Evolutionary conservation across 2,329 filamentous ascomycete species (phyloP).

Genomic region (Thelonectria rubi): DNA sequence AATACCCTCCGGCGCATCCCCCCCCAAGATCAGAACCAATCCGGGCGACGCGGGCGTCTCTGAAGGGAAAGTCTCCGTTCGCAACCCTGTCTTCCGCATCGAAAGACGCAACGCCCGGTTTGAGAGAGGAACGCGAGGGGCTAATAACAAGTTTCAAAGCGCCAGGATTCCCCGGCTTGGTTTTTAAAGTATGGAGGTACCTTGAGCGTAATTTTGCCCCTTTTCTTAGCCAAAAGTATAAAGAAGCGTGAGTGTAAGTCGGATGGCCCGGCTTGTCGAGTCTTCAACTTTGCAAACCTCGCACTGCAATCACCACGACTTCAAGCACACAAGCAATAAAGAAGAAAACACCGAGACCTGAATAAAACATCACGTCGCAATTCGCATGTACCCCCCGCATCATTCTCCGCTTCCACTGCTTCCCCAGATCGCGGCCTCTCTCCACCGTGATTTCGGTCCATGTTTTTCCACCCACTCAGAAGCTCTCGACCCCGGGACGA

Average conservation of each 20-base stretch:
- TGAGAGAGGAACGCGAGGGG: not conserved
- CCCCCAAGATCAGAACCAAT: not conserved
- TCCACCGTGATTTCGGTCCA: constrained; percentile 16
- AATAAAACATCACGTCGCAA: not conserved
- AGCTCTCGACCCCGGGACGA: constrained; percentile 2
- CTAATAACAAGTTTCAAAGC: not conserved
- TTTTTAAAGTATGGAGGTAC: not conserved
- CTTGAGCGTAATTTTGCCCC: not conserved
- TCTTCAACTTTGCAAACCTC: no score
- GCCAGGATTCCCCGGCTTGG: not conserved
- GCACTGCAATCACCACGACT: no score
- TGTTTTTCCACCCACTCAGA: constrained; percentile 16
- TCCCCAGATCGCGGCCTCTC: constrained; percentile 13
- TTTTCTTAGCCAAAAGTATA: not conserved
- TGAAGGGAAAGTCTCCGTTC: not conserved
- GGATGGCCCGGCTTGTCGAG: no score
- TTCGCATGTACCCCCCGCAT: constrained; percentile 1
- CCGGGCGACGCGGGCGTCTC: not conserved
- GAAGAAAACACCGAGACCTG: not conserved
- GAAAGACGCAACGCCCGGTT: not conserved
- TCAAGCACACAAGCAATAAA: no score
- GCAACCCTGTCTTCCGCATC: not conserved
- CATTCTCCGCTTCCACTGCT: constrained; percentile 5
- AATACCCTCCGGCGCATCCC: not conserved
- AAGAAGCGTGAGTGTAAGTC: no score